Evolutionary conservation across 257 asterid genomes (phyloP).

Genomic region (Rehmannia glutinosa): DNA sequence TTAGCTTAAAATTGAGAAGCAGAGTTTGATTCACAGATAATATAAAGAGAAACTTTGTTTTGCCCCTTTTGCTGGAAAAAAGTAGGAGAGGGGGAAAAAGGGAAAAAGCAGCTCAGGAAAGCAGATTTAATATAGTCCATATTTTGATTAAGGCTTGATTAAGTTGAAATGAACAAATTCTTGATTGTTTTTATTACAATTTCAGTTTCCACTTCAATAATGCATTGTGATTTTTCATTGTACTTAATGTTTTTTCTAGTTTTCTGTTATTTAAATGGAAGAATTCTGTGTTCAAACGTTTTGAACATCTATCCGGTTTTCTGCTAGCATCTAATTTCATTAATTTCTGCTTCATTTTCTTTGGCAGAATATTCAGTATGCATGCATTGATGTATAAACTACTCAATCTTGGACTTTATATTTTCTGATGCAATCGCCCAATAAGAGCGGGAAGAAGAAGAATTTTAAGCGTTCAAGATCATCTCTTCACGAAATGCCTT

Average conservation of each 20-base stretch:
- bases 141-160: conserved; percentile 4
- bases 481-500: conserved; percentile 54
- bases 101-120: background rate
- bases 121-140: conserved; percentile 12
- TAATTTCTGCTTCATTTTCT: conserved; percentile 1
- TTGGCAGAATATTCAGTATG: conserved; percentile 45
- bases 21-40: conserved; percentile 15
- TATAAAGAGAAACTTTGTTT: conserved; percentile 19
- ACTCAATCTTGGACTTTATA: conserved; percentile 24
- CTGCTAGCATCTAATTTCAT: background rate
- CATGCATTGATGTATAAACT: conserved; percentile 37
- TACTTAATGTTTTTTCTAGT: background rate
- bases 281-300: no score
- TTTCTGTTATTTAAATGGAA: background rate
- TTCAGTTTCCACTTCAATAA: background rate
- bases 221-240: background rate
- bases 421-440: conserved; percentile 68
- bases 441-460: conserved; percentile 32
- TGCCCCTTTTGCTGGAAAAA: conserved; percentile 17
- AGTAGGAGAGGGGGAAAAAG: conserved; percentile 1
- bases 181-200: background rate
- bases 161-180: conserved; percentile 8
- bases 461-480: conserved; percentile 59
- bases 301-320: no score
- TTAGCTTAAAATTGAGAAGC: background rate